Evolutionary conservation across 73 alveolate genomes (phyloP).

Genomic region (Diophrys sp.): DNA sequence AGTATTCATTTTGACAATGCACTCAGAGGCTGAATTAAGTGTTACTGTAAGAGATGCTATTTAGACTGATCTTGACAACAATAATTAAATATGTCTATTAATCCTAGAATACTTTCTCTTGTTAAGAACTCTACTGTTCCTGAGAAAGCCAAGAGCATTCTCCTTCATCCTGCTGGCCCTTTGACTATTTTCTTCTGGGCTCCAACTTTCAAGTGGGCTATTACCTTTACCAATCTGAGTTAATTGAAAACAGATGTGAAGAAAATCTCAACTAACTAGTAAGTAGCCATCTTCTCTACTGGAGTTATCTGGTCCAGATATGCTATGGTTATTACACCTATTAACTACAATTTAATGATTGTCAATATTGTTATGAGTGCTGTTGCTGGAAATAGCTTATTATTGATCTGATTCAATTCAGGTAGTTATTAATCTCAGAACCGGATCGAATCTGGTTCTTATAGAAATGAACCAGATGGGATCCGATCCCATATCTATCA

Average conservation of each 20-base stretch:
- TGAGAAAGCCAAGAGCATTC: conserved; percentile 12
- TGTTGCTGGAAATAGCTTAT: no score
- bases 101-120: not conserved
- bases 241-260: conserved; percentile 56
- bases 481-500: no score
- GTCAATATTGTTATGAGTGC: conserved; percentile 54
- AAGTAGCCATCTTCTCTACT: conserved; percentile 51
- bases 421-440: no score
- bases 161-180: conserved; percentile 70
- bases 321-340: conserved; percentile 50
- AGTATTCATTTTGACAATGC: conserved; percentile 88
- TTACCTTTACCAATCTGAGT: conserved; percentile 54
- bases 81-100: not conserved
- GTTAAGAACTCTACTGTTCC: not conserved
- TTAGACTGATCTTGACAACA: conserved; percentile 82
- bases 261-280: conserved; percentile 51
- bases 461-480: no score
- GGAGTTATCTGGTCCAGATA: conserved; percentile 65
- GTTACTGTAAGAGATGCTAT: conserved; percentile 96
- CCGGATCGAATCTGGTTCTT: no score
- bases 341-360: conserved; percentile 51
- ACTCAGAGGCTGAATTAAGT: conserved; percentile 76
- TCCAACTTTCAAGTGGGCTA: conserved; percentile 63
- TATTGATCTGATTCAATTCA: no score
- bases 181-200: conserved; percentile 75